These are phyloP conservation scores for Sphaerulina vaccinii DNA, from an alignment of 2,329 filamentous ascomycete genomes.

Conservation along the genomic window DNA sequence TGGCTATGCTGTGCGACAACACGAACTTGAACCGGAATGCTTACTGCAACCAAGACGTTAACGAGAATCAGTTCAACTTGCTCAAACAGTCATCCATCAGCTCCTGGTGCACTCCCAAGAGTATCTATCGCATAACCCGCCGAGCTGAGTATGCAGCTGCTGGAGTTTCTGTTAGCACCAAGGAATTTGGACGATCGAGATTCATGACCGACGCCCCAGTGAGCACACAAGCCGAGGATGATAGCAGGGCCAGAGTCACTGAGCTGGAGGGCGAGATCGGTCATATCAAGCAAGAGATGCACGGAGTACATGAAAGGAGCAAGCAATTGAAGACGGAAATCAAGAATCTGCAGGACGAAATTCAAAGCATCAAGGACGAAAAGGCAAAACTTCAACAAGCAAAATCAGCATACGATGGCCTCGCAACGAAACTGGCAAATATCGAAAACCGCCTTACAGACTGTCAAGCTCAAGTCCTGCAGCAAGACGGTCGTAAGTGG, in stretches of 20 bases:
- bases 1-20: conserved; percentile 83
- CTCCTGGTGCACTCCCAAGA: conserved; percentile 68
- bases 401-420: conserved; percentile 61
- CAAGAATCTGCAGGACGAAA: conserved; percentile 46
- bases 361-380: conserved; percentile 20
- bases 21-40: conserved; percentile 67
- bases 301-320: conserved; percentile 22
- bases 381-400: conserved; percentile 56
- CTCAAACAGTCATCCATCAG: conserved; percentile 57
- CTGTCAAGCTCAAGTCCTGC: conserved; percentile 41
- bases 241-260: conserved; percentile 56
- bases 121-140: conserved; percentile 64
- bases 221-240: conserved; percentile 62
- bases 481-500: conserved; percentile 48
- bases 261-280: conserved; percentile 43
- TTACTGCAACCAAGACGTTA: conserved; percentile 62
- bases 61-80: conserved; percentile 65
- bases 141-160: conserved; percentile 77
- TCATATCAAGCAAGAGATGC: conserved; percentile 41
- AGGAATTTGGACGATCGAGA: conserved; percentile 58
- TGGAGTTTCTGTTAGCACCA: conserved; percentile 68
- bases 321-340: conserved; percentile 27
- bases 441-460: conserved; percentile 49
- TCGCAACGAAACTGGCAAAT: conserved; percentile 70
- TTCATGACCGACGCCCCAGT: conserved; percentile 78